Percentiles rank a stretch among this genome's conserved stretches.
These are phyloP conservation scores for Russula ochroleuca DNA, from an alignment of 768 basidiomycete genomes.

Conservation along the genomic window DNA sequence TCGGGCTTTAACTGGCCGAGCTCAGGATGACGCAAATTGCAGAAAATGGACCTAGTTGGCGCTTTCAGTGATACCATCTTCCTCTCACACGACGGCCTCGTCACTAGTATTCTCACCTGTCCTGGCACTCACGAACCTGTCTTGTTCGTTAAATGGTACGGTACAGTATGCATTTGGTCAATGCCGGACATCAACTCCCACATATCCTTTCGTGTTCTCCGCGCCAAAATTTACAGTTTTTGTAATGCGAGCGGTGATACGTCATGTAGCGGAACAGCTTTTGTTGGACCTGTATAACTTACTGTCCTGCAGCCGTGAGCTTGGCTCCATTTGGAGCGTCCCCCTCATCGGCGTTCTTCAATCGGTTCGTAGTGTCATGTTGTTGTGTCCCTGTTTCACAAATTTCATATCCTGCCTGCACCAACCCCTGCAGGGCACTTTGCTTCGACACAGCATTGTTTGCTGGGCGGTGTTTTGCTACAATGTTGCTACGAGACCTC, in stretches of 20 bases:
- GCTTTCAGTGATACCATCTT: neutral
- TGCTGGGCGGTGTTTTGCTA: neutral
- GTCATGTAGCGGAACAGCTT: neutral
- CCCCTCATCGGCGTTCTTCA: neutral
- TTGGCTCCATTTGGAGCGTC: neutral
- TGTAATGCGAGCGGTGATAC: neutral
- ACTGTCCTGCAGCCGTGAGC: neutral
- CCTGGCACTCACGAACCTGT: no score
- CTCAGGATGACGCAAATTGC: neutral
- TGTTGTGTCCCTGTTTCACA: slow-evolving; percentile 2
- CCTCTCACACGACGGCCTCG: neutral
- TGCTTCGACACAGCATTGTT: neutral
- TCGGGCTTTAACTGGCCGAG: neutral
- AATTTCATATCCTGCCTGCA: neutral
- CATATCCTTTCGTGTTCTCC: neutral
- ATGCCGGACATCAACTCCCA: neutral
- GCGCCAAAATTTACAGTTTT: neutral
- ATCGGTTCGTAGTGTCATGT: neutral
- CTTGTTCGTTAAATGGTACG: no score
- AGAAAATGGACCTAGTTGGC: neutral
- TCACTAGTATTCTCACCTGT: no score
- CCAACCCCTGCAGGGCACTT: neutral
- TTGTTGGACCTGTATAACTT: neutral
- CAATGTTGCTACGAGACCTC: neutral
- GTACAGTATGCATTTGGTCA: neutral